Evolutionary conservation across 352 stramenopile genomes (phyloP), one percentile per base, ranked within the genome.

Genomic region (Phytophthora kernoviae): DNA sequence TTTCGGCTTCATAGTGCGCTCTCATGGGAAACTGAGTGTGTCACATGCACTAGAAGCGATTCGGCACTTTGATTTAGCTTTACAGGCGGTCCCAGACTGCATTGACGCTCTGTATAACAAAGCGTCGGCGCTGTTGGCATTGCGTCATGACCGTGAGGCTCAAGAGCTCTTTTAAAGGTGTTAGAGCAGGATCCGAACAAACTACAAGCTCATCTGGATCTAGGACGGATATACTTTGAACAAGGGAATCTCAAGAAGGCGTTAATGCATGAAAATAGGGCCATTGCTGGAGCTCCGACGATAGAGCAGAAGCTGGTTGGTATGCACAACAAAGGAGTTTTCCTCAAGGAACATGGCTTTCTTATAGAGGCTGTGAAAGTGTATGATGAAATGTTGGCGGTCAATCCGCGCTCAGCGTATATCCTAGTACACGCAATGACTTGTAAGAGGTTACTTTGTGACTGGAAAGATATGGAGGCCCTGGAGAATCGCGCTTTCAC

Each of bases 251-350:
- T 84, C 18, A 47, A 68, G 2, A 36, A 61, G 1, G 81, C 84
- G 0, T 26, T 91, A 9, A 21, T 63, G 8, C 73, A 89, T 43
- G 63, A 88, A 24, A 70, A 92, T 36, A 21, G 47, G 1, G 67
- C 75, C 15, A 78, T 90, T 33, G 20, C 48, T 7, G 42, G 43
- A 9, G 34, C 70, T 0, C 48, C 52, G 15, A 68, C 55, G 2
- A 43, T 21, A 0, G 8, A 24, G 0, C 44, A 61, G 11, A 61
- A 70, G 14, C 20, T 79, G 10, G 54, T 62, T 0, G 81, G 76
- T 4, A 60, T 92, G 18, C 70, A 85, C 68, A 96, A 96, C 66
- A 94, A 91, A 55, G 87, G 73, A 0, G 57, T 85, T 8, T 92
- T 92, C 42, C 58, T 92, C 12, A 86, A 81, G 17, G 77, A 88